These are phyloP conservation scores for Talaromyces albobiverticillius DNA, from an alignment of 2,329 filamentous ascomycete genomes.

Conservation along the genomic window DNA sequence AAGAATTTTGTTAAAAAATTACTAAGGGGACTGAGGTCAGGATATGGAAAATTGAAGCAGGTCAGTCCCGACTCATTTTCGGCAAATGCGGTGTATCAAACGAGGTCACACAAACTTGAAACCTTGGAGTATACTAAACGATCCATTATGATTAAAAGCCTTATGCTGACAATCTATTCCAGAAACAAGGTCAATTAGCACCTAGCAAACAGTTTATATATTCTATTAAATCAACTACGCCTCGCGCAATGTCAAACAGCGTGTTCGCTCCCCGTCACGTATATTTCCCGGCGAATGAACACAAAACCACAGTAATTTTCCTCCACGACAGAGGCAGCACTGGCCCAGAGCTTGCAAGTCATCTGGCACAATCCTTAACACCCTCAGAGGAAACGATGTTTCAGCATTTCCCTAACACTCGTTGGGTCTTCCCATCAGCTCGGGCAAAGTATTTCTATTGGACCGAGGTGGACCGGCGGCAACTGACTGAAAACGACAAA, in stretches of 20 bases:
- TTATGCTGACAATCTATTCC: neutral
- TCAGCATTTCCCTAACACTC: conserved; percentile 13
- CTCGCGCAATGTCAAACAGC: conserved; percentile 1
- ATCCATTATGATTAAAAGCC: too few relatives aligned
- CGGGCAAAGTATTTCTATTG: conserved; percentile 11
- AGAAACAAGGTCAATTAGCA: neutral
- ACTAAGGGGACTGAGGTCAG: too few relatives aligned
- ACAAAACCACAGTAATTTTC: conserved; percentile 15
- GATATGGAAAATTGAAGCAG: too few relatives aligned
- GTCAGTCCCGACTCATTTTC: too few relatives aligned
- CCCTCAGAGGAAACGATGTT: conserved; percentile 11
- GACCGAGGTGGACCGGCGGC: conserved; percentile 9
- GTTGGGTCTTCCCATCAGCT: conserved; percentile 18
- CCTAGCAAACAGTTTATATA: neutral
- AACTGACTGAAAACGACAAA: neutral
- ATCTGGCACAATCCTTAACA: conserved; percentile 4
- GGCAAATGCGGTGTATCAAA: too few relatives aligned
- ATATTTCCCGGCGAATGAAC: conserved; percentile 13
- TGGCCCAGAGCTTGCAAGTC: conserved; percentile 13
- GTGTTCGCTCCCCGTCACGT: conserved; percentile 14
- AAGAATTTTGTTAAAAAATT: too few relatives aligned
- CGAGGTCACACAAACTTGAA: too few relatives aligned
- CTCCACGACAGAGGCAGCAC: conserved; percentile 16
- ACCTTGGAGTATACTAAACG: too few relatives aligned
- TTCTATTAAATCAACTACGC: neutral